These are phyloP conservation scores for Cicer judaicum DNA, from an alignment of 306 rosid genomes.

Conservation along the genomic window DNA sequence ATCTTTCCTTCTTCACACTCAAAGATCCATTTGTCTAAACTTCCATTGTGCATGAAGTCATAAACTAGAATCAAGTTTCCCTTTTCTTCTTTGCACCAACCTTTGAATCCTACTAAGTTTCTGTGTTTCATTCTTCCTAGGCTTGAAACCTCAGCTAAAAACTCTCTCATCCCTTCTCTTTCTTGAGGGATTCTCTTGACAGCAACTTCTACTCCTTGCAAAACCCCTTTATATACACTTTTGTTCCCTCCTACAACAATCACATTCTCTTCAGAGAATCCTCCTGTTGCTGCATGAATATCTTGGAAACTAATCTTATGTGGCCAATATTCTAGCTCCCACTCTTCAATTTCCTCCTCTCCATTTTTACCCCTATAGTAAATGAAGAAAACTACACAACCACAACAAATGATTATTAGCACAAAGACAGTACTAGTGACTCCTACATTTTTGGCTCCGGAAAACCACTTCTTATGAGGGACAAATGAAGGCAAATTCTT, in stretches of 20 bases:
- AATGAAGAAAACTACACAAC: conserved; percentile 26
- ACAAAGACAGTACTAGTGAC: conserved; percentile 37
- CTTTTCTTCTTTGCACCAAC: conserved; percentile 76
- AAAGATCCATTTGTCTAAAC: conserved; percentile 64
- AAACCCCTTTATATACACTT: conserved; percentile 66
- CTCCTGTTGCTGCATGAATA: conserved; percentile 57
- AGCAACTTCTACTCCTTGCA: conserved; percentile 63
- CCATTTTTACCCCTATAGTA: conserved; percentile 28
- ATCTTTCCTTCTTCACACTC: conserved; percentile 52
- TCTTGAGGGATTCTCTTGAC: conserved; percentile 61
- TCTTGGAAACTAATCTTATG: conserved; percentile 62
- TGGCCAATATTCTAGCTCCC: conserved; percentile 79
- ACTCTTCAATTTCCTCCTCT: conserved; percentile 56
- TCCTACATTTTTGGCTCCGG: conserved; percentile 37
- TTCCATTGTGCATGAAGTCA: conserved; percentile 74
- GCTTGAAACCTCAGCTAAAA: conserved; percentile 73
- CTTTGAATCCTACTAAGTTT: conserved; percentile 65
- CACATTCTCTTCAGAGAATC: conserved; percentile 63
- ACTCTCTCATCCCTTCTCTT: conserved; percentile 65
- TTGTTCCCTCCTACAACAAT: conserved; percentile 58
- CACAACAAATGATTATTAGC: conserved; percentile 46
- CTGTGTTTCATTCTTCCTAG: conserved; percentile 72
- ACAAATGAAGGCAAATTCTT: conserved; percentile 62
- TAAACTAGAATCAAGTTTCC: conserved; percentile 63
- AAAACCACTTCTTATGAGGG: conserved; percentile 46